Percentiles rank a stretch among this genome's conserved stretches.
Evolutionary conservation across 345 rosid species (phyloP).

Genomic region (Anastatica hierochuntica): DNA sequence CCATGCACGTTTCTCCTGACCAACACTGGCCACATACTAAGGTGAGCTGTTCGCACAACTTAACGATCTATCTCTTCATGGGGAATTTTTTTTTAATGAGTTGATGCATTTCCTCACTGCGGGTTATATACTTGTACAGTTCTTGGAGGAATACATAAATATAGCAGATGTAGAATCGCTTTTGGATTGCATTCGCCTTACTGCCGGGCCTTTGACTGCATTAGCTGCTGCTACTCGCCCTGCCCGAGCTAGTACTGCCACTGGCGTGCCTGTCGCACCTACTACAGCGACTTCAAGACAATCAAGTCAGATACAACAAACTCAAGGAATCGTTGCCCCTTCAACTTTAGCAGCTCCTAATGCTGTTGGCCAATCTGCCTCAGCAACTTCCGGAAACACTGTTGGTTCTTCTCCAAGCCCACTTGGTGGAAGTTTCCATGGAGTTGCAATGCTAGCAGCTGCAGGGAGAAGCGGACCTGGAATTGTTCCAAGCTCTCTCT

Average conservation of each 20-base stretch:
- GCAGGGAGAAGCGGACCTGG: slow-evolving; percentile 93
- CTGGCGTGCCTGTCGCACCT: slow-evolving; percentile 48
- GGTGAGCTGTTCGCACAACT: slow-evolving; percentile 30
- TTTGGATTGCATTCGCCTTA: slow-evolving; percentile 95
- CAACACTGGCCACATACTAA: slow-evolving; percentile 99
- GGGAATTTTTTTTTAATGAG: neutral
- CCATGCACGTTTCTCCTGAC: slow-evolving; percentile 99
- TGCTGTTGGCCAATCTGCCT: neutral
- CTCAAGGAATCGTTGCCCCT: slow-evolving; percentile 50
- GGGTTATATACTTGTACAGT: slow-evolving; percentile 33
- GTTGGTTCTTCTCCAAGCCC: slow-evolving; percentile 39
- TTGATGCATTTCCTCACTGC: neutral
- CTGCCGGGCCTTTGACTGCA: slow-evolving; percentile 94
- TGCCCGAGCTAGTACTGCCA: slow-evolving; percentile 81
- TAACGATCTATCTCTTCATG: neutral
- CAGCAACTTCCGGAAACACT: slow-evolving; percentile 38
- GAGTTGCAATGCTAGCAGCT: slow-evolving; percentile 72
- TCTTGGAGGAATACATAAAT: slow-evolving; percentile 86
- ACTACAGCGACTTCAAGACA: slow-evolving; percentile 52
- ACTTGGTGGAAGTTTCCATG: slow-evolving; percentile 54
- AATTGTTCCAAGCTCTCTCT: slow-evolving; percentile 91
- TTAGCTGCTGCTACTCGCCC: slow-evolving; percentile 98
- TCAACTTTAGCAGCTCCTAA: slow-evolving; percentile 24
- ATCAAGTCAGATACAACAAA: slow-evolving; percentile 43
- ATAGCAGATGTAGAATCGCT: slow-evolving; percentile 93